Base-by-base conservation (phyloP, 768 basidiomycete species). In the Tricholoma flavovirens region DNA sequence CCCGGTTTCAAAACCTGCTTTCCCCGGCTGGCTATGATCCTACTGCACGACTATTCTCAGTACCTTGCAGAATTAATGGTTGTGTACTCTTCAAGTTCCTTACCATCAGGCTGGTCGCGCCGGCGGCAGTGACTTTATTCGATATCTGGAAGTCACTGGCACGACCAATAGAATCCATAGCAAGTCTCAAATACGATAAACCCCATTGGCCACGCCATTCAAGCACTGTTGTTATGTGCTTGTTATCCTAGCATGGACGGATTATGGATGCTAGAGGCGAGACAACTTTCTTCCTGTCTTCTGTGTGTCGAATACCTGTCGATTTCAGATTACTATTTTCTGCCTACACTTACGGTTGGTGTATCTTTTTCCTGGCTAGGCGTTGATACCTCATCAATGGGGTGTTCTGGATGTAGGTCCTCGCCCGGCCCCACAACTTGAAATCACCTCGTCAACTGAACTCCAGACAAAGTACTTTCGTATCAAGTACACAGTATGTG, bases 291-390 rank as follows among this genome's bases (percentile, higher is more conserved):
- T 53, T 17, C 22, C 21, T 24, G 14, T 29, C 15, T 42, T 50
- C 6, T 2, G 32, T 15, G n/a, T 17, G 17, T 26, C 50, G 12
- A 21, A 38, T 51, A 29, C 21, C 45, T 48, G 48, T 52, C 57
- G 32, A 64, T 55, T 7, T 59, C 30, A 82, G 87, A 64, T 90
- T 61, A 85, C 86, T 0, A 87, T 87, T 22, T 80, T 84, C 54
- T 90, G 88, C 64, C 88, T 1, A 30, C 88, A 4, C 56, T 86
- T 2, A 83, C 82, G 0, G 77, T 87, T 17, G 83, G 75, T 0
- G 83, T 89, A 2, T 87, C 86, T 3, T 89, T 90, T 64, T 86
- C 80, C 6, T 92, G 89, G 87, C 77, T 92, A 4, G 86, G 84
- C 9, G 87, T 90, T 4, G 80, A 84, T 43, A 76, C 82, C 21